Percentiles rank a stretch among this genome's conserved stretches.
Conservation (phyloP, 2,329 filamentous ascomycete species). For the Eutypa lata region DNA sequence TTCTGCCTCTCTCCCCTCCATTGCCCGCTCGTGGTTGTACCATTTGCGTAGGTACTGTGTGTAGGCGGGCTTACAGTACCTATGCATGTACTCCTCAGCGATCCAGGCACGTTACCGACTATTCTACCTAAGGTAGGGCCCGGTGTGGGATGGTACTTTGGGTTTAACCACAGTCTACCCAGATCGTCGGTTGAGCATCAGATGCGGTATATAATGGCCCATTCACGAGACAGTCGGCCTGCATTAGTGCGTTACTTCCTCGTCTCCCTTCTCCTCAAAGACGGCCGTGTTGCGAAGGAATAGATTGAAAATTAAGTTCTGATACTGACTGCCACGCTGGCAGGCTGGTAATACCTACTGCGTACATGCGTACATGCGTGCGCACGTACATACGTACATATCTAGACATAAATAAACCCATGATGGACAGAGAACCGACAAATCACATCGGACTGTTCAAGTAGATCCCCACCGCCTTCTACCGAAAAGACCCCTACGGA, state of each 20-base stretch:
- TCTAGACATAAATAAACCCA: no score
- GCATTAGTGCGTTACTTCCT: not conserved
- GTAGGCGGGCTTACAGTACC: no score
- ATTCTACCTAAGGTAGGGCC: no score
- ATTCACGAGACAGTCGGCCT: not conserved
- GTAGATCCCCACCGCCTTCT: not conserved
- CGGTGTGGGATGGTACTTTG: no score
- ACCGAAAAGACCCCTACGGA: not conserved
- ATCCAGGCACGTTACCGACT: no score
- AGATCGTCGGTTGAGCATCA: not conserved
- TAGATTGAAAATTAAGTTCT: not conserved
- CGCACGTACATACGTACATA: no score
- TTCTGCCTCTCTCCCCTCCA: not conserved
- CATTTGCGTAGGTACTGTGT: no score
- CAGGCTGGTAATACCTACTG: not conserved
- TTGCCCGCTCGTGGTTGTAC: not conserved
- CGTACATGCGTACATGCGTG: no score
- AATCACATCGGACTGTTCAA: not conserved
- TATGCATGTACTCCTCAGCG: no score
- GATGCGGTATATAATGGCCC: not conserved
- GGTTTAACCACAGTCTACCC: not conserved
- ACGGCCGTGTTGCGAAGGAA: not conserved
- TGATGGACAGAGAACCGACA: not conserved
- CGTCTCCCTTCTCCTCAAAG: not conserved
- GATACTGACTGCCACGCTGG: not conserved